Base-by-base conservation (phyloP, 2,329 filamentous ascomycete genomes). In the Falciphora oryzae region DNA sequence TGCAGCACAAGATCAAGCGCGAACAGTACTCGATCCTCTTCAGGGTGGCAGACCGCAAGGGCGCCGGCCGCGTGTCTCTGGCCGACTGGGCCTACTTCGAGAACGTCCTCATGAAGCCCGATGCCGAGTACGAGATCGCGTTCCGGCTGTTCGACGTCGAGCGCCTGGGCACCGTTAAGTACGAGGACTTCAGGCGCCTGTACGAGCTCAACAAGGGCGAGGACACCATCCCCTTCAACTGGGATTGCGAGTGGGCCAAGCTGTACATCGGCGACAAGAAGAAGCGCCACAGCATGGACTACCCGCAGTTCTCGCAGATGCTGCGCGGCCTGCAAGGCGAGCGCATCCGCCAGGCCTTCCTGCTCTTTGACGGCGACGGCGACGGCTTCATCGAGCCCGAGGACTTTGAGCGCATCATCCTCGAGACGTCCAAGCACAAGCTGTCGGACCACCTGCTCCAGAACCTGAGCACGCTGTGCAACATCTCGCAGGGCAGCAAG, bases 51-150 rank as follows among this genome's bases (percentile, higher is more conserved):
- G 95, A 99, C 77, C 87, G 91, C 71, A 86, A 86, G 69, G 85
- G 82, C 69, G 81, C 81, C 59, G 93, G 93, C 68, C 88, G 85
- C 71, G 83, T 99, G 70, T 90, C 81, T 70, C 80, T 98, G 64
- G 82, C 87, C 66, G 95, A 99, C 79, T 99, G 94, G 93, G 88
- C 85, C 60, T 89, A 90, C 68, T 99, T 98, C 78, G 92, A 97
- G 80, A 96, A 96, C 80, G 85, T 99, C 68, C 88, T 99, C 66
- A 84, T 85, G 70, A 98, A 97, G 79, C 91, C 95, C 67, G 95
- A 98, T 74, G 95, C 95, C 76, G 95, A 99, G 80, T 99, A 99
- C 79, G 93, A 98, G 78, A 97, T 99, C 71, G 94, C 95, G 22
- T 99, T 98, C 80, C 91, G 95, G 71, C 85, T 99, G 64, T 99